Evolutionary conservation across 108 stramenopile genomes (phyloP).

Genomic region (Bacterosira constricta): DNA sequence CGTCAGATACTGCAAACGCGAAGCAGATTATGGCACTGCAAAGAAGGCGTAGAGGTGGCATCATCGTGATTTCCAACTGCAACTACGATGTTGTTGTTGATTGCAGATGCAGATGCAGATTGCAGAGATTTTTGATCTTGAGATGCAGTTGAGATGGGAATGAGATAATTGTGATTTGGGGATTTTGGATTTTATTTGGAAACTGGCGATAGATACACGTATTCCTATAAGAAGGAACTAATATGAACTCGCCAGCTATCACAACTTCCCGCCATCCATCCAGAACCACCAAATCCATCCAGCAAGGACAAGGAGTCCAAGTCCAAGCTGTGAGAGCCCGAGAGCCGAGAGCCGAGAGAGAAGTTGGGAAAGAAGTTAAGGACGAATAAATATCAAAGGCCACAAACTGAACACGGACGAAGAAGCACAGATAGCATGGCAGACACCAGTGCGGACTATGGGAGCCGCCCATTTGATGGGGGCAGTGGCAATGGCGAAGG

Average conservation of each 20-base stretch:
- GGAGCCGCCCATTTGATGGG: too few relatives aligned
- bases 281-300: too few relatives aligned
- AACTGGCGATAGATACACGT: not conserved
- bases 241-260: too few relatives aligned
- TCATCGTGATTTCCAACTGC: not conserved
- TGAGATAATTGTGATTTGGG: not conserved
- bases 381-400: not conserved
- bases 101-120: too few relatives aligned
- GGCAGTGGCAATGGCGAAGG: conserved; percentile 6
- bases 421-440: not conserved
- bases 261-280: too few relatives aligned
- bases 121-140: too few relatives aligned
- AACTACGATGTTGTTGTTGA: not conserved
- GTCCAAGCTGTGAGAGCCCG: too few relatives aligned
- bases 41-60: not conserved
- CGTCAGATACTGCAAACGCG: not conserved
- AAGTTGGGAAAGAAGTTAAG: too few relatives aligned
- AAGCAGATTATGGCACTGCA: not conserved
- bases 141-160: not conserved
- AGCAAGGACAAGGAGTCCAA: too few relatives aligned
- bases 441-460: too few relatives aligned
- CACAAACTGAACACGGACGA: conserved; percentile 3
- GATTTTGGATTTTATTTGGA: too few relatives aligned
- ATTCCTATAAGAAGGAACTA: not conserved
- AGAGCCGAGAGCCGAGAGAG: too few relatives aligned